Evolutionary conservation across 2,329 filamentous ascomycete species (phyloP).

Genomic region (Basipetospora chlamydospora): DNA sequence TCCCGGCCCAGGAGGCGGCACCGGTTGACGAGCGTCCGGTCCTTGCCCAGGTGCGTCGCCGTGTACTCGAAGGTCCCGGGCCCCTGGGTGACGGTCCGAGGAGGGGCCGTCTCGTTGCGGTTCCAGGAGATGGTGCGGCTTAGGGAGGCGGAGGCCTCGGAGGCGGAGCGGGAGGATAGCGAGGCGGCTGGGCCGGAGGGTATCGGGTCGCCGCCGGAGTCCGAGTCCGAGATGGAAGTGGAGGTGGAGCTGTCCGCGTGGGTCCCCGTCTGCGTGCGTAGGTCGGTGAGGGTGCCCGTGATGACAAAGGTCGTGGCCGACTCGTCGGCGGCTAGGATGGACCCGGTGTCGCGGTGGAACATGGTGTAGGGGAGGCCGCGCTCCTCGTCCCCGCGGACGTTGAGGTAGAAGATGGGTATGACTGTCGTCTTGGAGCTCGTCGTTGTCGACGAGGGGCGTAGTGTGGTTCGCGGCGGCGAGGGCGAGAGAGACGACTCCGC

Average conservation of each 20-base stretch:
- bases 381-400: slow-evolving; percentile 12
- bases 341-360: slow-evolving; percentile 12
- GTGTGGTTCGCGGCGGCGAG: too few species aligned
- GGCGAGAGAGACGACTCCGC: too few species aligned
- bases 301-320: slow-evolving; percentile 13
- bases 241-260: too few species aligned
- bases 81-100: slow-evolving; percentile 15
- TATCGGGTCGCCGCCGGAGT: too few species aligned
- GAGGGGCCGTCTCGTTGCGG: slow-evolving; percentile 10
- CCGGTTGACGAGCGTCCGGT: slow-evolving; percentile 13
- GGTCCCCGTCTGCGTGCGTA: slow-evolving; percentile 6
- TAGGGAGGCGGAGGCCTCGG: slow-evolving; percentile 6
- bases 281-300: slow-evolving; percentile 12
- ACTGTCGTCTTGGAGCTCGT: slow-evolving; percentile 10
- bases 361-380: slow-evolving; percentile 12
- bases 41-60: slow-evolving; percentile 10
- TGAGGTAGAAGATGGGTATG: slow-evolving; percentile 13
- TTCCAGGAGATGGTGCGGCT: neutral
- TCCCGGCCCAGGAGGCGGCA: slow-evolving; percentile 14
- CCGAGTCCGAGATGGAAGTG: too few species aligned
- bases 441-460: too few species aligned
- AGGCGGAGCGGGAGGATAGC: slow-evolving; percentile 6
- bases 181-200: too few species aligned
- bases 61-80: slow-evolving; percentile 14
- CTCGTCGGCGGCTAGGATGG: slow-evolving; percentile 10